Evolutionary conservation across 768 basidiomycete species (phyloP).

Genomic region (Lactarius psammicola): DNA sequence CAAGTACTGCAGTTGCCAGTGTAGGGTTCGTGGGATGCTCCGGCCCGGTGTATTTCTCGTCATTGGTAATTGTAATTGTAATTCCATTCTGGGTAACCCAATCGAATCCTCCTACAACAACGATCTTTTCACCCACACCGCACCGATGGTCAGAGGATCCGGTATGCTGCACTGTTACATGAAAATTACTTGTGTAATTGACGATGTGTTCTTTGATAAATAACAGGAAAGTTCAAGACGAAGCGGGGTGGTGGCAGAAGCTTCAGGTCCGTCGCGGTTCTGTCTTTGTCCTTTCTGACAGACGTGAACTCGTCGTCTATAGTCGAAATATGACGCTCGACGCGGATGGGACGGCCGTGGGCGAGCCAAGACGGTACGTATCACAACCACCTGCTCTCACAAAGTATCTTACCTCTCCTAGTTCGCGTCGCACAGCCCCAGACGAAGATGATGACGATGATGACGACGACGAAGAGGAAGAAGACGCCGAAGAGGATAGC

Average conservation of each 20-base stretch:
- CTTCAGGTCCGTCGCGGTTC: conserved; percentile 36
- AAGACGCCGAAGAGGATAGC: conserved; percentile 47
- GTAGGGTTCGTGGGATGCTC: no score
- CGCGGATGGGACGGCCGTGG: conserved; percentile 35
- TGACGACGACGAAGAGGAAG: conserved; percentile 34
- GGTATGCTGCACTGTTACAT: conserved; percentile 7
- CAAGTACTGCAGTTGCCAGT: no score
- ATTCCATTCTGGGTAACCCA: background rate
- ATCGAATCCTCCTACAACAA: background rate
- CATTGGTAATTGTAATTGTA: no score
- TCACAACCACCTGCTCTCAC: background rate
- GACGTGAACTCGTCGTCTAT: conserved; percentile 21
- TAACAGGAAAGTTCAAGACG: conserved; percentile 42
- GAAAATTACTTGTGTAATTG: conserved; percentile 4
- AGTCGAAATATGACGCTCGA: conserved; percentile 30
- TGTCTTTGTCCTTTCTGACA: conserved; percentile 8
- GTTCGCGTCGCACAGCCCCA: conserved; percentile 18
- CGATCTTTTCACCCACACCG: background rate
- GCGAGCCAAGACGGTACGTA: conserved; percentile 28
- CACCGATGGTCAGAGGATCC: conserved; percentile 12
- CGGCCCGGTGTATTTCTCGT: background rate
- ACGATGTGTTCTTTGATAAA: background rate
- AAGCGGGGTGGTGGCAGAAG: conserved; percentile 45
- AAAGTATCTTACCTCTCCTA: background rate
- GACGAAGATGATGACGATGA: conserved; percentile 39